Evolutionary conservation across 1,139 yeast species (phyloP), one percentile per base, ranked within the genome.

Genomic region (Saccharomyces hybrid): DNA sequence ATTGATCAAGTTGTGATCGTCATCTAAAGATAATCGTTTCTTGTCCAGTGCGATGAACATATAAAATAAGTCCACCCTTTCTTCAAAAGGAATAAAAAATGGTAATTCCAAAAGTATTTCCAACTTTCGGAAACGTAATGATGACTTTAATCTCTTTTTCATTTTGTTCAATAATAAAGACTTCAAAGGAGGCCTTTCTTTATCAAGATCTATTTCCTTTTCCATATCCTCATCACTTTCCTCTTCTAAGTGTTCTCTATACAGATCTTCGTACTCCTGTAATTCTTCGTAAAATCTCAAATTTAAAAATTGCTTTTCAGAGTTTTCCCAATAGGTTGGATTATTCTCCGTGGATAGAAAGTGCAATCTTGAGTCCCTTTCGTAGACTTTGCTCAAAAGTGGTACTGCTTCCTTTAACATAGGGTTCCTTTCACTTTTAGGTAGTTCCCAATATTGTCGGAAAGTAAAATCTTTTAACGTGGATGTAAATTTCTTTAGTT

Each of bases 51-150:
- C 79, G 49, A 88, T 79, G 53, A 88, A 73, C n/a, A 73, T 70
- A 58, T 85, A 89, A 64, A 93, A 88, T 0, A 88, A 76, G 54
- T 76, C 77, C 0, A 89, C 96, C 52, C 99, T 75, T 46, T 81
- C 79, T 27, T 79, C 77, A 67, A 93, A 93, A 0, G 88, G 82
- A 23, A 91, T 75, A 70, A 89, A 85, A 66, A 87, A 91, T 1
- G 99, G 97, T 2, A 84, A 74, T 53, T 81, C 78, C 2, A 80
- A 76, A 46, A 88, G 75, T 0, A 90, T 73, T 52, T 82, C 79
- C 49, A 80, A 54, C 54, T 68, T 73, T 4, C 69, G 60, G 47
- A 63, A 60, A 44, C 61, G 65, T 38, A 62, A 60, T 2, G 64
- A 54, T 6, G 62, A 52, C 13, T 56, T 52, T 38, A 46, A 27